Evolutionary conservation across 192 early-diverging fungal genomes (phyloP).

Genomic region (Coemansia sp.): DNA sequence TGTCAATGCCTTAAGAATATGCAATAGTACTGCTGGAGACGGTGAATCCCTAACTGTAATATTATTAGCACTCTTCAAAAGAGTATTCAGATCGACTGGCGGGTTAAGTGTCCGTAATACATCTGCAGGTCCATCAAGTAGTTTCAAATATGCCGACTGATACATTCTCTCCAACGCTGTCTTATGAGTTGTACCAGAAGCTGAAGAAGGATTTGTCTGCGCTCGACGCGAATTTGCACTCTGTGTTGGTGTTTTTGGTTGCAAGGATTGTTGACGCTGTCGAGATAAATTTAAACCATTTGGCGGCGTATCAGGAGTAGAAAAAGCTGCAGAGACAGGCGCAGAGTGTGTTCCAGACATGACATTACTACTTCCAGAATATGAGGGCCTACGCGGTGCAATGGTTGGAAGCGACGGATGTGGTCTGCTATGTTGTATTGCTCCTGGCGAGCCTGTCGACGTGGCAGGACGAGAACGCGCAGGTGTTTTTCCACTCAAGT

Average conservation of each 20-base stretch:
- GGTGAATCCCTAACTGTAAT: background rate
- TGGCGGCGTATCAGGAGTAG: conserved; percentile 9
- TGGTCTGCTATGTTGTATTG: conserved; percentile 13
- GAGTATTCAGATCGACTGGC: conserved; percentile 33
- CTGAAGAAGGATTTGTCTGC: background rate
- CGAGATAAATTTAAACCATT: conserved; percentile 1
- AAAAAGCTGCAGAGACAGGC: conserved; percentile 7
- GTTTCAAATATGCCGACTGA: conserved; percentile 46
- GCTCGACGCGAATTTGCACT: background rate
- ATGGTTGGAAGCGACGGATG: conserved; percentile 24
- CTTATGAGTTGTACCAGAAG: conserved; percentile 7
- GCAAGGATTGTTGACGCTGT: background rate
- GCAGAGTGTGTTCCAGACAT: conserved; percentile 9
- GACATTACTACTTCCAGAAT: background rate
- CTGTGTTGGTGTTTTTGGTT: background rate
- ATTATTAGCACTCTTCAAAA: conserved; percentile 10
- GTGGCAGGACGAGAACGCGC: background rate
- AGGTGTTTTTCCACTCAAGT: background rate
- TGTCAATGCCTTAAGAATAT: conserved; percentile 45
- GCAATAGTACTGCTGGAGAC: conserved; percentile 17
- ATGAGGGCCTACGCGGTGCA: conserved; percentile 18
- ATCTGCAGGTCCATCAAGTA: conserved; percentile 37
- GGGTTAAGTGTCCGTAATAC: conserved; percentile 37
- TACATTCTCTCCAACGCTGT: conserved; percentile 50
- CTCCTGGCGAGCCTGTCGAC: background rate